Evolutionary conservation across 371 early-diverging fungal species (phyloP).

Genomic region (Gilbertella persicaria): DNA sequence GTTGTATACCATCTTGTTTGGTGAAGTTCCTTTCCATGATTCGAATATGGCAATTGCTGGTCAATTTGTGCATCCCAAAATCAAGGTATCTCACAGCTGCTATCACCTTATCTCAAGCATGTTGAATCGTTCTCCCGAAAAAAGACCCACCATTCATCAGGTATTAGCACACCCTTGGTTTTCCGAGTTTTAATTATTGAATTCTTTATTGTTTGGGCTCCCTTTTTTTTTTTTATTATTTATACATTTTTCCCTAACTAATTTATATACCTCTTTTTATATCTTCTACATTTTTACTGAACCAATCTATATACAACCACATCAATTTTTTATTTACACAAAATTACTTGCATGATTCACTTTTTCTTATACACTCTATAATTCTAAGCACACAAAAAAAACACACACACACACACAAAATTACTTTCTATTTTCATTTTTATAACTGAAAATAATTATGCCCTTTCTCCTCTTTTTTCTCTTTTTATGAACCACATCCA

Average conservation of each 20-base stretch:
- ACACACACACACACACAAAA: too few relatives aligned
- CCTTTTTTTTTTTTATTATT: constrained; percentile 3
- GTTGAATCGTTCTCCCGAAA: constrained; percentile 58
- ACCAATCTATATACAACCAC: too few relatives aligned
- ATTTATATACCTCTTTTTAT: neutral
- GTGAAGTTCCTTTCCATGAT: constrained; percentile 73
- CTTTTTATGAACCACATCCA: too few relatives aligned
- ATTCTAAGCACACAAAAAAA: too few relatives aligned
- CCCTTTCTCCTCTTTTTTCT: too few relatives aligned
- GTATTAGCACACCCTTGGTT: constrained; percentile 71
- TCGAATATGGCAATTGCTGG: constrained; percentile 50
- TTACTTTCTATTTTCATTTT: too few relatives aligned
- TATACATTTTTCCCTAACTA: neutral
- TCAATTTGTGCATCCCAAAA: constrained; percentile 43
- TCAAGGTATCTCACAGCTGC: constrained; percentile 51
- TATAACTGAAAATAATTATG: too few relatives aligned
- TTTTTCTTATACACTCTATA: too few relatives aligned
- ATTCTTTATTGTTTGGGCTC: neutral
- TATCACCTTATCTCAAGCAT: constrained; percentile 64
- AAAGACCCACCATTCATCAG: constrained; percentile 64
- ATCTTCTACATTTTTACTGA: neutral
- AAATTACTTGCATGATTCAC: too few relatives aligned
- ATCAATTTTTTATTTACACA: too few relatives aligned
- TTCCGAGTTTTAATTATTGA: constrained; percentile 14
- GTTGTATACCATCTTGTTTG: constrained; percentile 74